Percentiles rank a stretch among this genome's conserved stretches.
These are phyloP conservation scores for Brassica napus DNA, from an alignment of 345 rosid species.

Conservation along the genomic window DNA sequence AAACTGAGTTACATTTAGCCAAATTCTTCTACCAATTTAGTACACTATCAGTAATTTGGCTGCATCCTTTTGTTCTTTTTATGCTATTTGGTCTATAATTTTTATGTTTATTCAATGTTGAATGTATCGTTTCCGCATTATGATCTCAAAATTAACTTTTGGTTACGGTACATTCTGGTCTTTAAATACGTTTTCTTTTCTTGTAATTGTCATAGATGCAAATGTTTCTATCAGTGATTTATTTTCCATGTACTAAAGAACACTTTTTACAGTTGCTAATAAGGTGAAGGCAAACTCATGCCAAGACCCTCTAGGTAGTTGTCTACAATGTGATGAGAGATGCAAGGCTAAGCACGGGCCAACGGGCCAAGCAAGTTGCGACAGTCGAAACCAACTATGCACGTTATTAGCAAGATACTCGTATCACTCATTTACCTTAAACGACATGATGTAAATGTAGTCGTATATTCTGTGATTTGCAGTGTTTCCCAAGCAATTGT, in stretches of 20 bases:
- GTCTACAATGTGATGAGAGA: conserved; percentile 16
- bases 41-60: not conserved
- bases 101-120: not conserved
- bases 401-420: too few species aligned
- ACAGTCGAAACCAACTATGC: not conserved
- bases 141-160: not conserved
- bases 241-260: not conserved
- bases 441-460: too few species aligned
- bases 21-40: not conserved
- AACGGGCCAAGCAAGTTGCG: not conserved
- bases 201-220: not conserved
- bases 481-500: too few species aligned
- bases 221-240: not conserved
- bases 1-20: not conserved
- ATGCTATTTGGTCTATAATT: too few species aligned
- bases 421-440: too few species aligned
- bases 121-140: not conserved
- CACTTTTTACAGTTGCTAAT: not conserved
- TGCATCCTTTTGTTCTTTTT: not conserved
- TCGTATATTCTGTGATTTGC: too few species aligned
- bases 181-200: not conserved
- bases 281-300: conserved; percentile 3
- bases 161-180: not conserved
- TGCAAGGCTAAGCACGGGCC: conserved; percentile 23
- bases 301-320: not conserved